These are phyloP conservation scores for Epichloe uncinata DNA, from an alignment of 2,329 filamentous ascomycete species.

Conservation along the genomic window DNA sequence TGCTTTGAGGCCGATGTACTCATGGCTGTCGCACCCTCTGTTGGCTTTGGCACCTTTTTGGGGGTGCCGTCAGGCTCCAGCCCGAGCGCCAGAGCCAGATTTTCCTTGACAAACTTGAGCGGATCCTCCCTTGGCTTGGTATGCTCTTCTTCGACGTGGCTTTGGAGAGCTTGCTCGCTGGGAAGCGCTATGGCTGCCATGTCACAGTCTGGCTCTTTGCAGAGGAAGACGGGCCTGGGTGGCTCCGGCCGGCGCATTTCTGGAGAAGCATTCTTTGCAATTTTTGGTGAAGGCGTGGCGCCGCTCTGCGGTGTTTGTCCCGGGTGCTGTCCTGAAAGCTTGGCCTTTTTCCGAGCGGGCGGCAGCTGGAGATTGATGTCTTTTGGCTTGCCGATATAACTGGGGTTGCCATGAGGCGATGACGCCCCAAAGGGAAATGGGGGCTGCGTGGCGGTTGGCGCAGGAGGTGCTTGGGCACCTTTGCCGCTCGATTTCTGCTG, in stretches of 20 bases:
- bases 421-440: conserved; percentile 41
- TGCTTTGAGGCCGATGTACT: conserved; percentile 31
- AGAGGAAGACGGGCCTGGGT: conserved; percentile 32
- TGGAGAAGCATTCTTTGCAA: conserved; percentile 33
- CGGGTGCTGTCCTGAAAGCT: conserved; percentile 27
- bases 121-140: conserved; percentile 42
- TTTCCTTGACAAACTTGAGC: conserved; percentile 36
- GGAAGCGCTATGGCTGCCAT: conserved; percentile 34
- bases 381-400: conserved; percentile 37
- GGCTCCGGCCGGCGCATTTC: conserved; percentile 26
- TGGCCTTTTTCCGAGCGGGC: conserved; percentile 43
- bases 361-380: conserved; percentile 45
- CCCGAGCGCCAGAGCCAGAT: conserved; percentile 33
- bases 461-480: conserved; percentile 36
- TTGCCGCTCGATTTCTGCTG: conserved; percentile 26
- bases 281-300: conserved; percentile 33
- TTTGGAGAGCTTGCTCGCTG: conserved; percentile 38
- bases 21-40: conserved; percentile 24
- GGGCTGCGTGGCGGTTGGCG: conserved; percentile 43
- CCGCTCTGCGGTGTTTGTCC: conserved; percentile 24
- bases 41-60: conserved; percentile 22
- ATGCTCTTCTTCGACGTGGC: conserved; percentile 47
- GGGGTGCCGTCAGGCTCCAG: conserved; percentile 36
- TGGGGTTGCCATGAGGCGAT: conserved; percentile 47
- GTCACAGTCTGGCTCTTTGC: conserved; percentile 43